Evolutionary conservation across 2,329 filamentous ascomycete genomes (phyloP), one percentile per base, ranked within the genome.

Genomic region (Ophiostoma piceae): DNA sequence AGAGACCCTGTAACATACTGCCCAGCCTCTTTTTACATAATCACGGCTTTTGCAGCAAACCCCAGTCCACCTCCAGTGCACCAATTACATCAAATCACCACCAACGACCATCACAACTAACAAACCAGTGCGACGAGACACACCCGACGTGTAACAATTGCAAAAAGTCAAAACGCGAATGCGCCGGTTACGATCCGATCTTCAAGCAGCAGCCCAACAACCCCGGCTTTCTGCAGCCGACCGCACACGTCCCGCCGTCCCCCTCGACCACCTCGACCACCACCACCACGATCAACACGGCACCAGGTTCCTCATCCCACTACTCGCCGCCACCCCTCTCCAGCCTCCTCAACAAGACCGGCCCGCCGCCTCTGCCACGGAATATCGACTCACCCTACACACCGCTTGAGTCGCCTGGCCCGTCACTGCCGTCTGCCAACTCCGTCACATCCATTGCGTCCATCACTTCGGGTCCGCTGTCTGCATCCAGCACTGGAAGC

Each of bases 131-230:
- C 82, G 95, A 98, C 86, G 95, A 99, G 84, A 89, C 88, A 72
- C 93, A 97, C 79, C 95, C 95, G 29, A 89, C 90, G 71, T 99
- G 95, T 84, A 89, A 92, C 81, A 92, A 95, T 77, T 95, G 92
- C 81, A 89, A 90, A 77, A 95, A 95, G 79, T 93, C 90, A 74
- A 95, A 94, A 81, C 91, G 92, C 76, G 91, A 94, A 76, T 95
- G 92, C 77, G 78, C 93, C 67, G 92, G 92, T 69, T 95, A 95
- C 85, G 92, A 95, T 76, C 91, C 92, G 51, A 92, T 94, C 76
- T 95, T 94, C 82, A 92, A 92, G 80, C 86, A 86, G 74, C 86
- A 89, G 73, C 87, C 90, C 75, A 71, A 67, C 32, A 70, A 67
- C 32, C 69, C 72, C 2, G 68, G 43, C 22, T 43, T 66, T 65